These are phyloP conservation scores for Scedosporium minutisporum DNA, from an alignment of 2,329 filamentous ascomycete species.

Conservation along the genomic window DNA sequence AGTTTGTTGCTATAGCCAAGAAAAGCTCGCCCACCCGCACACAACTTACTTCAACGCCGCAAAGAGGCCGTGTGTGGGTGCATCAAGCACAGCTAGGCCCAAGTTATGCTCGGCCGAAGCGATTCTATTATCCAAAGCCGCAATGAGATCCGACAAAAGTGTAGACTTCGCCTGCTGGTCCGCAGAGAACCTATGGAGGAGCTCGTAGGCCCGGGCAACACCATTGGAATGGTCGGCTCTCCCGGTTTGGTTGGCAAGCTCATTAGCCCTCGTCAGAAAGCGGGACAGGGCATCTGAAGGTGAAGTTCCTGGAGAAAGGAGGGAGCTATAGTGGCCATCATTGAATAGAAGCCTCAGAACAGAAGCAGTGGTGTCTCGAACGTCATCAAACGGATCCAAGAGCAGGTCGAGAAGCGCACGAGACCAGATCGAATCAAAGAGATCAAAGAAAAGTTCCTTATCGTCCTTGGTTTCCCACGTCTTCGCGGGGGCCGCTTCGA, in stretches of 20 bases:
- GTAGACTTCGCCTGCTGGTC: constrained; percentile 30
- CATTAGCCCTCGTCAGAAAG: constrained; percentile 44
- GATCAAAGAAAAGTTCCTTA: constrained; percentile 28
- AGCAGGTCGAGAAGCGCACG: constrained; percentile 67
- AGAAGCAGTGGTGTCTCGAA: constrained; percentile 50
- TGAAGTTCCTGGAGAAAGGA: constrained; percentile 8
- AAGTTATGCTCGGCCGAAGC: constrained; percentile 54
- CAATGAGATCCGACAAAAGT: constrained; percentile 49
- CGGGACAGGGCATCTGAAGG: constrained; percentile 25
- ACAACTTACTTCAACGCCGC: constrained; percentile 42
- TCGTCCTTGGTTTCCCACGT: constrained; percentile 28
- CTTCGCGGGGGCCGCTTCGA: constrained; percentile 50
- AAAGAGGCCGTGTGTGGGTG: constrained; percentile 61
- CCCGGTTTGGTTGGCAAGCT: constrained; percentile 58
- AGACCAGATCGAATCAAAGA: constrained; percentile 41
- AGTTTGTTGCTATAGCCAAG: not conserved
- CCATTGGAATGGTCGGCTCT: constrained; percentile 90
- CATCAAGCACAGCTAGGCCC: constrained; percentile 53
- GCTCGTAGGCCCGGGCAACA: constrained; percentile 64
- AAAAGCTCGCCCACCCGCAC: not conserved
- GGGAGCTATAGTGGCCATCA: constrained; percentile 19
- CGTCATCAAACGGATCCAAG: constrained; percentile 87
- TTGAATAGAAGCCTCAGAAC: constrained; percentile 41
- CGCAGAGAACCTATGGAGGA: constrained; percentile 52
- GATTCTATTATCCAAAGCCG: constrained; percentile 56